Percentiles rank a stretch among this genome's conserved stretches.
These are phyloP conservation scores for Pelargonium fulgidum DNA, from an alignment of 441 rosid species.

Conservation along the genomic window DNA sequence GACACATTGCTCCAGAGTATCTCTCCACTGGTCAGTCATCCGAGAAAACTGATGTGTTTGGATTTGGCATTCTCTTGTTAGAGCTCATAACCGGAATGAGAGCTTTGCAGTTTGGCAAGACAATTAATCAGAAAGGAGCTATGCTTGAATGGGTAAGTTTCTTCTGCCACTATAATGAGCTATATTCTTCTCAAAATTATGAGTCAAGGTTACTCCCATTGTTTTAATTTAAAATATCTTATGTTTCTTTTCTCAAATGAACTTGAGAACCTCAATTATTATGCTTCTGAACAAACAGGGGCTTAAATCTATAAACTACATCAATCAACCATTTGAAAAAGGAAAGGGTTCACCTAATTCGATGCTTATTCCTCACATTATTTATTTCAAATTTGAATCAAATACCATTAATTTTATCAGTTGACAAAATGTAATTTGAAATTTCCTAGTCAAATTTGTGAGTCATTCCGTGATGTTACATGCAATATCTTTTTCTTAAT, in stretches of 20 bases:
- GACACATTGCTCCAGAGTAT: conserved; percentile 90
- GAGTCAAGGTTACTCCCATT: background rate
- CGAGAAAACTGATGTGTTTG: conserved; percentile 90
- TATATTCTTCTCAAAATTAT: background rate
- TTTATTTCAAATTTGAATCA: too few species aligned
- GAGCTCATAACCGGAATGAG: conserved; percentile 70
- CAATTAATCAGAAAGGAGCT: conserved; percentile 72
- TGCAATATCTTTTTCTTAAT: too few species aligned
- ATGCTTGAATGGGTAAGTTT: conserved; percentile 74
- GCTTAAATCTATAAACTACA: too few species aligned
- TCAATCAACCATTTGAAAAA: too few species aligned
- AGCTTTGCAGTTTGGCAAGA: conserved; percentile 75
- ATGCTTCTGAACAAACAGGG: background rate
- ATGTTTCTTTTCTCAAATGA: background rate
- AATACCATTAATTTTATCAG: too few species aligned
- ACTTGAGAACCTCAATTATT: background rate
- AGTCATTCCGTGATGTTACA: too few species aligned
- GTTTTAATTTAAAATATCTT: background rate
- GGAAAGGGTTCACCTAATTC: too few species aligned
- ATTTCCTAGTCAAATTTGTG: too few species aligned
- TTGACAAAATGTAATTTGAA: too few species aligned
- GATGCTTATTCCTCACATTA: too few species aligned
- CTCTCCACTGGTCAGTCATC: conserved; percentile 93
- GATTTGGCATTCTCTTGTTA: conserved; percentile 80
- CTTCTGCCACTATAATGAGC: conserved; percentile 18